Conservation (phyloP, 129 eudicot genomes). For the Heracleum sosnowskyi region DNA sequence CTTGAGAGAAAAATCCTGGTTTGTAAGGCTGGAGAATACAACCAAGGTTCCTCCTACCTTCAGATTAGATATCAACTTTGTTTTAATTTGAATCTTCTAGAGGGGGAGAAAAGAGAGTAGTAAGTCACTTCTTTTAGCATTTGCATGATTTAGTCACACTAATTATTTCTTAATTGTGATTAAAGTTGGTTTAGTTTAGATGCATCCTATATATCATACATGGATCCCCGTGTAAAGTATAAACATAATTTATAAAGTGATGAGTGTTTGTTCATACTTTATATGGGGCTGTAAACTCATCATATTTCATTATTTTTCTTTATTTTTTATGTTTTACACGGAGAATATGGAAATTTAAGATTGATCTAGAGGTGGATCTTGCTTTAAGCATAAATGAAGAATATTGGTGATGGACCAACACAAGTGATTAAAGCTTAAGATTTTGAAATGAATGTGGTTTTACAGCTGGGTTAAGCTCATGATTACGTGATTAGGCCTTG, state of each 20-base stretch:
- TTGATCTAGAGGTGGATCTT: slow-evolving; percentile 24
- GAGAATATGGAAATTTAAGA: neutral
- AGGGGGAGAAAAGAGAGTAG: slow-evolving; percentile 21
- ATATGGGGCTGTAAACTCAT: neutral
- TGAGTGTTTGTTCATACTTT: neutral
- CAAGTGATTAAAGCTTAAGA: neutral
- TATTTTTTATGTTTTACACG: neutral
- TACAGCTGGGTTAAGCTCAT: slow-evolving; percentile 22
- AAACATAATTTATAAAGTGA: neutral
- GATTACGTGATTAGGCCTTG: neutral
- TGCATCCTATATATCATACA: slow-evolving; percentile 3
- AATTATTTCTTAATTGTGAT: slow-evolving; percentile 27
- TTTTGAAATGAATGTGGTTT: neutral
- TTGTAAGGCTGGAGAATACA: slow-evolving; percentile 4
- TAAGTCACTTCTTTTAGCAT: slow-evolving; percentile 22
- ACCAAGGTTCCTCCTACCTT: slow-evolving; percentile 5
- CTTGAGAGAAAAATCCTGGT: neutral
- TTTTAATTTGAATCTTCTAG: neutral
- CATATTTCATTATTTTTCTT: slow-evolving; percentile 13
- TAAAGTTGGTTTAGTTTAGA: slow-evolving; percentile 29
- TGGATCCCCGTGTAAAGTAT: slow-evolving; percentile 21
- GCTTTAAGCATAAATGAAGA: slow-evolving; percentile 33
- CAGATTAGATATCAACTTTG: slow-evolving; percentile 15
- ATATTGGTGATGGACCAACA: slow-evolving; percentile 6
- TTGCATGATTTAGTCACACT: slow-evolving; percentile 25